Percentiles rank a stretch among this genome's conserved stretches.
Evolutionary conservation across 306 rosid species (phyloP).

Genomic region (Ziziphus jujuba): DNA sequence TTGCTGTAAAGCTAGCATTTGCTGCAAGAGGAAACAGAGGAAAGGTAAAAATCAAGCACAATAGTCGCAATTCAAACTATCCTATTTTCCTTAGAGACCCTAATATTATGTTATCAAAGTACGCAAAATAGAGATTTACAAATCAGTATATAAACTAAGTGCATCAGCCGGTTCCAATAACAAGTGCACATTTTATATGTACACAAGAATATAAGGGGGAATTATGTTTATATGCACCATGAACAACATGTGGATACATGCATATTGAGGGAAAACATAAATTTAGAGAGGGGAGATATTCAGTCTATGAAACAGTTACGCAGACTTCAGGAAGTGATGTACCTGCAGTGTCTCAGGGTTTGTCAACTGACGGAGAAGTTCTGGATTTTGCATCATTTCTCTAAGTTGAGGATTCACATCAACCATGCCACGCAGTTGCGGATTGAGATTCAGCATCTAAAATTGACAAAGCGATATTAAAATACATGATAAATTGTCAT

Average conservation of each 20-base stretch:
- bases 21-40: conserved; percentile 32
- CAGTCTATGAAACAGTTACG: not conserved
- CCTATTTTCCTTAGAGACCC: not conserved
- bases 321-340: conserved; percentile 1
- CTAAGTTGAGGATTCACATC: conserved; percentile 58
- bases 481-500: conserved; percentile 1
- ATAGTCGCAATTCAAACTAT: not conserved
- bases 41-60: not conserved
- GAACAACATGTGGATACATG: too few relatives aligned
- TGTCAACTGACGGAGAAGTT: conserved; percentile 51
- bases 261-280: not conserved
- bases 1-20: conserved; percentile 53
- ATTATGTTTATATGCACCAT: not conserved
- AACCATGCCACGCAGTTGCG: conserved; percentile 51
- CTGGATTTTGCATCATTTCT: conserved; percentile 71
- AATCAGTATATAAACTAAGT: not conserved
- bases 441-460: conserved; percentile 49
- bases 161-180: not conserved
- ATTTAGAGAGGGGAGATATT: not conserved
- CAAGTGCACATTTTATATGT: not conserved
- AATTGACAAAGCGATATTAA: not conserved
- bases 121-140: not conserved
- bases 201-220: too few relatives aligned
- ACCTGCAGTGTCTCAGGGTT: conserved; percentile 65
- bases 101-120: not conserved